Conservation (phyloP, 176 grass and related monocot species). For the Phyllostachys edulis region DNA sequence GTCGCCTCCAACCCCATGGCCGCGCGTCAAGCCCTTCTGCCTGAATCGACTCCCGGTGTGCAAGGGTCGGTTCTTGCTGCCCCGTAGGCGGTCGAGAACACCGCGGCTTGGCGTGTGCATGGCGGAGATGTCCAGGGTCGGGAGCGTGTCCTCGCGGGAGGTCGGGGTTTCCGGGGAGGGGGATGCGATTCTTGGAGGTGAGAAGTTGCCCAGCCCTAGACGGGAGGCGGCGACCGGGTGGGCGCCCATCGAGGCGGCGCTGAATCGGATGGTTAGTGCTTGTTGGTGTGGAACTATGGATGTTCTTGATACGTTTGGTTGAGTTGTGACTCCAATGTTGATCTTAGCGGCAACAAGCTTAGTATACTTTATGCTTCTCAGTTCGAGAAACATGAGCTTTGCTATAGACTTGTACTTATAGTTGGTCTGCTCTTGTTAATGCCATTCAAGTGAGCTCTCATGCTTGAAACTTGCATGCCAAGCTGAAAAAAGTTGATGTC, state of each 20-base stretch:
- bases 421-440: background rate
- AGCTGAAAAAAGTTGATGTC: background rate
- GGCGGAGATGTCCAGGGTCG: conserved; percentile 36
- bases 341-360: background rate
- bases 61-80: conserved; percentile 22
- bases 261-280: conserved; percentile 52
- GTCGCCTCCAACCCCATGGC: background rate
- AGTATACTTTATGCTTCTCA: background rate
- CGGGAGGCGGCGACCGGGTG: background rate
- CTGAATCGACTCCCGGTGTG: background rate
- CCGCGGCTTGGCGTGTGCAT: conserved; percentile 21
- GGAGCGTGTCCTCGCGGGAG: conserved; percentile 17
- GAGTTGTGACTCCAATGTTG: background rate
- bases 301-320: background rate
- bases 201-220: background rate
- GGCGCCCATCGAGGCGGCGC: conserved; percentile 23
- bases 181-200: conserved; percentile 37
- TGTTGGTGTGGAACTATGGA: background rate
- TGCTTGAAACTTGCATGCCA: background rate
- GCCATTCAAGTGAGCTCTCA: background rate
- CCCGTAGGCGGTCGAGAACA: conserved; percentile 9
- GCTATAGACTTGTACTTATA: background rate
- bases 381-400: background rate
- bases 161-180: conserved; percentile 24
- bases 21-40: background rate